Evolutionary conservation across 495 filamentous ascomycete species (phyloP).

Genomic region (Trichodelitschia bisporula): DNA sequence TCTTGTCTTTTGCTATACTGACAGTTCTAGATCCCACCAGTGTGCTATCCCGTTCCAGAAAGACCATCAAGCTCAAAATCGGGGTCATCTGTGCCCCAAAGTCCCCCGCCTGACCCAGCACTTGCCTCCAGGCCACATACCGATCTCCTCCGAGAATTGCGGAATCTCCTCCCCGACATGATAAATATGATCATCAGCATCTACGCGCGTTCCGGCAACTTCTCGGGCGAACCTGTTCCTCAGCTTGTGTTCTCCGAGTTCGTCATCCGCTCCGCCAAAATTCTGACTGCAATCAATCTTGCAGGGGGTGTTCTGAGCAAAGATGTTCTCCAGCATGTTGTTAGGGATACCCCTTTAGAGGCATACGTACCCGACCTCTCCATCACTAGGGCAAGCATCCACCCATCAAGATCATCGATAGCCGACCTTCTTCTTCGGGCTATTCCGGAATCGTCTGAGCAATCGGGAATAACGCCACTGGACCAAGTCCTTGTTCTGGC

Average conservation of each 20-base stretch:
- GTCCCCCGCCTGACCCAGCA: slow-evolving; percentile 20
- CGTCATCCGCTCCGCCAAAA: slow-evolving; percentile 50
- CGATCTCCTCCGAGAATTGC: slow-evolving; percentile 35
- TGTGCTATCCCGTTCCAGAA: slow-evolving; percentile 33
- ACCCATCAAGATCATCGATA: slow-evolving; percentile 39
- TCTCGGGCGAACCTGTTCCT: slow-evolving; percentile 60
- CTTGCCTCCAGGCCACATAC: too few species aligned
- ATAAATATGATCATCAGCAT: slow-evolving; percentile 62
- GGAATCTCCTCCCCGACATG: slow-evolving; percentile 42
- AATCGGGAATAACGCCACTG: slow-evolving; percentile 27
- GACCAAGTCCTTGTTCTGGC: slow-evolving; percentile 58
- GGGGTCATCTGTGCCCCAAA: slow-evolving; percentile 20
- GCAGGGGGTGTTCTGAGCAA: slow-evolving; percentile 42
- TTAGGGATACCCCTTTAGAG: slow-evolving; percentile 5
- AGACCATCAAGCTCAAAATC: slow-evolving; percentile 15
- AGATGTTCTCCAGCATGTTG: slow-evolving; percentile 28
- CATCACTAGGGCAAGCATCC: too few species aligned
- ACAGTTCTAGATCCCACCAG: slow-evolving; percentile 41
- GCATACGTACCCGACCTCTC: too few species aligned
- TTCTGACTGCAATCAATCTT: slow-evolving; percentile 45
- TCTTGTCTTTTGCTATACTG: too few species aligned
- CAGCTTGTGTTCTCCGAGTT: slow-evolving; percentile 62
- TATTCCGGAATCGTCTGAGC: slow-evolving; percentile 37
- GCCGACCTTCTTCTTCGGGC: slow-evolving; percentile 44
- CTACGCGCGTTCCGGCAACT: slow-evolving; percentile 48